Evolutionary conservation across 2,329 filamentous ascomycete species (phyloP).

Genomic region (Talaromyces sp.): DNA sequence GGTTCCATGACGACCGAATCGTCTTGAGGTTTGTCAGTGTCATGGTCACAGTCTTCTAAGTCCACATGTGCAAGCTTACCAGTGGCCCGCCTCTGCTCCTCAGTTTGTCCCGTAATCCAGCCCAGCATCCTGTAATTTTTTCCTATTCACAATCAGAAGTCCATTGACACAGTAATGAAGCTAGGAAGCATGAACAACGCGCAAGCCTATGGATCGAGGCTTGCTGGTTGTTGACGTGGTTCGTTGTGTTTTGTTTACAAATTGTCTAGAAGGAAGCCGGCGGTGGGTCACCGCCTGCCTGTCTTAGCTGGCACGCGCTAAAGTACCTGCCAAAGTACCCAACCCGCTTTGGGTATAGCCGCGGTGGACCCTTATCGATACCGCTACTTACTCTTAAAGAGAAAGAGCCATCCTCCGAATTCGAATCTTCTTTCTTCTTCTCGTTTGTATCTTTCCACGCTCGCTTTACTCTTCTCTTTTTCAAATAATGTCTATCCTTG

Average conservation of each 20-base stretch:
- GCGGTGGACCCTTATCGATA: constrained; percentile 16
- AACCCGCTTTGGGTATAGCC: background rate
- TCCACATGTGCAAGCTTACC: constrained; percentile 20
- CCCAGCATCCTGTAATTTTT: constrained; percentile 26
- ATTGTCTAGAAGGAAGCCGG: background rate
- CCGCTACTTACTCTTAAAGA: constrained; percentile 13
- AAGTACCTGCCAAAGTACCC: background rate
- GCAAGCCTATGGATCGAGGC: constrained; percentile 6
- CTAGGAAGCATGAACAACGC: background rate
- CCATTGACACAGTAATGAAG: constrained; percentile 18
- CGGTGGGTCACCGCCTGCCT: constrained; percentile 14
- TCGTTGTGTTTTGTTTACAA: constrained; percentile 33
- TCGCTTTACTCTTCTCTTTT: background rate
- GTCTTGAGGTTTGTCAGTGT: constrained; percentile 22
- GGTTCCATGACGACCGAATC: constrained; percentile 53
- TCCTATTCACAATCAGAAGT: background rate
- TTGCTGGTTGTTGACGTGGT: constrained; percentile 24
- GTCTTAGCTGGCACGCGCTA: constrained; percentile 6
- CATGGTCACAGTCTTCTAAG: background rate
- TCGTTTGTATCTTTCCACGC: constrained; percentile 2
- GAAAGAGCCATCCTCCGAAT: background rate
- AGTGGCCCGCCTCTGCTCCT: constrained; percentile 24
- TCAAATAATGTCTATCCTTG: constrained; percentile 25
- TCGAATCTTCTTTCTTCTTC: background rate
- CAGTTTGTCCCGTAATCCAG: constrained; percentile 31